phyloP scores from a whole-genome alignment of 2,329 filamentous ascomycete genomes.

The Cercospora berteroae region DNA sequence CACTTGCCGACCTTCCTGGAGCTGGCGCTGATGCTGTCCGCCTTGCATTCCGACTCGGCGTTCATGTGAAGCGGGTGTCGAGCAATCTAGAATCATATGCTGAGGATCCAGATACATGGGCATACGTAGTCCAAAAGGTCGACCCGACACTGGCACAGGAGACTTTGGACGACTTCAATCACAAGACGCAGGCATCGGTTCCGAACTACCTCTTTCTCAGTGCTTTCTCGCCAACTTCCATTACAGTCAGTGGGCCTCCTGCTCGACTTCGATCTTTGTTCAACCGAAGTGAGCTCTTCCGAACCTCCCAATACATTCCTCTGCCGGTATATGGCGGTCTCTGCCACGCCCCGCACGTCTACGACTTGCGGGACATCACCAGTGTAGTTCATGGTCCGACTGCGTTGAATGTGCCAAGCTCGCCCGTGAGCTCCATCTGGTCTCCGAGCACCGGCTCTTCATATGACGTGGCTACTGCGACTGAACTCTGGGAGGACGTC shows the following conservation, averaged over 20 bases:
- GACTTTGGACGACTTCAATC: slow-evolving; percentile 41
- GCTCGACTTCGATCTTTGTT: slow-evolving; percentile 31
- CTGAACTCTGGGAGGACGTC: slow-evolving; percentile 26
- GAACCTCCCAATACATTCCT: slow-evolving; percentile 26
- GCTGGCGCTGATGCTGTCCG: slow-evolving; percentile 46
- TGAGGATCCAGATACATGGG: slow-evolving; percentile 43
- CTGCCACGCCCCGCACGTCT: slow-evolving; percentile 36
- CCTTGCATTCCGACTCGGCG: slow-evolving; percentile 49
- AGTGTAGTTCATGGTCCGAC: slow-evolving; percentile 20
- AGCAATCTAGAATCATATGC: slow-evolving; percentile 40
- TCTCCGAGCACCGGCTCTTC: slow-evolving; percentile 37
- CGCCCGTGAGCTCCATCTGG: slow-evolving; percentile 27
- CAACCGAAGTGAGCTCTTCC: slow-evolving; percentile 29
- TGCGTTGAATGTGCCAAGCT: slow-evolving; percentile 21
- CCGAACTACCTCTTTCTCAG: slow-evolving; percentile 33
- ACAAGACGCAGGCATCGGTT: slow-evolving; percentile 14
- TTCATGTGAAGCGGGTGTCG: slow-evolving; percentile 47
- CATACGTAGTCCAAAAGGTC: slow-evolving; percentile 44
- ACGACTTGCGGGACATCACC: slow-evolving; percentile 31
- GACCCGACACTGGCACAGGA: slow-evolving; percentile 36
- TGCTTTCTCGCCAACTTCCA: slow-evolving; percentile 30
- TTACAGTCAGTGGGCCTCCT: slow-evolving; percentile 37
- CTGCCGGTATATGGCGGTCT: slow-evolving; percentile 33
- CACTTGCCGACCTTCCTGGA: slow-evolving; percentile 41
- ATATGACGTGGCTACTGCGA: slow-evolving; percentile 30